Evolutionary conservation across 1,139 yeast genomes (phyloP), one percentile per base, ranked within the genome.

Genomic region (Diutina scorzettiae): DNA sequence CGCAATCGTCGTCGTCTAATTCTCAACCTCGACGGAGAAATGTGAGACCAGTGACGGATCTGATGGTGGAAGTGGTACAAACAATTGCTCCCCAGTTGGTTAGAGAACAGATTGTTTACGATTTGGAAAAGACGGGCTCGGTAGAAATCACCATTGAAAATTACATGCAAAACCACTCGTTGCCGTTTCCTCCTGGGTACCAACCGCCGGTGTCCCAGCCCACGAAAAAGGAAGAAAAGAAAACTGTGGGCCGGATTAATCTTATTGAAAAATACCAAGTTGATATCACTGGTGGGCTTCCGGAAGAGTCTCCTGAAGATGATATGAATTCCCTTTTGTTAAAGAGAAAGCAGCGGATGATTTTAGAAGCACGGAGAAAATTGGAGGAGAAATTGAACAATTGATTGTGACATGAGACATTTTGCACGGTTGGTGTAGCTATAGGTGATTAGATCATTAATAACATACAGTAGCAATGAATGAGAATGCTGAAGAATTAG

Each of bases 1-100:
- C 27, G 27, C 9, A 11, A 11, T 7, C 27, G 27, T 24, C 27
- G 27, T 7, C 27, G 11, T 24, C 27, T 7, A 23, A 23, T 9
- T 6, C 7, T 30, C 33, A 30, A 17, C 17, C 39, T n/a, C 27
- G 39, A 12, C 39, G 39, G 5, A 27, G 39, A 18, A 23, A 34
- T 23, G 27, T n/a, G 43, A 73, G 95, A 44, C 70, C 65, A 2
- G 82, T 83, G n/a, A 81, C 86, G 3, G 73, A 69, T 9, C 78
- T 75, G 48, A 89, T 89, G 97, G 69, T 89, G 41, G 93, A 83
- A 49, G 80, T 84, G 1, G 96, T 89, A 1, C 85, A 79, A 51
- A 76, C 87, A 23, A 68, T 89, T 47, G 95, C 87, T 0, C 96
- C 97, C 1, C 68, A 69, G 28, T 63, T 85, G 41, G 66, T 84